phyloP scores from a whole-genome alignment of 2,329 filamentous ascomycete genomes.

The Penicillium sp. region DNA sequence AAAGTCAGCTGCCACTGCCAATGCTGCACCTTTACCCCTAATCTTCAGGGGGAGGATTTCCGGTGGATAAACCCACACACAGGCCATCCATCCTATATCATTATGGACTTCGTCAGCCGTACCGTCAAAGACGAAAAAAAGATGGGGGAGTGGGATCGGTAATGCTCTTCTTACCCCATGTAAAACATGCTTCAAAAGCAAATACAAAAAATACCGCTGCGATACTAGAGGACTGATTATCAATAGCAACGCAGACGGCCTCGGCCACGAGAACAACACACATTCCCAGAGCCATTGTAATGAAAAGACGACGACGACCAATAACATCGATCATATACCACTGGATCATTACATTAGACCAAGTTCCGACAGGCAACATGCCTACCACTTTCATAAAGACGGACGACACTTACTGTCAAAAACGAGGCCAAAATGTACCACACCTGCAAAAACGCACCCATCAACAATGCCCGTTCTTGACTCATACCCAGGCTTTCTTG shows the following conservation, averaged over 20 bases:
- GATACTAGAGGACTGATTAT: slow-evolving; percentile 15
- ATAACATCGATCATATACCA: slow-evolving; percentile 37
- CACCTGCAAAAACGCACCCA: slow-evolving; percentile 44
- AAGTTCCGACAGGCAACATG: too few relatives aligned
- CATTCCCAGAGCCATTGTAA: slow-evolving; percentile 40
- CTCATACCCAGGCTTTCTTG: slow-evolving; percentile 37
- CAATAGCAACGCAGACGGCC: slow-evolving; percentile 20
- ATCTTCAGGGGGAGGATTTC: slow-evolving; percentile 21
- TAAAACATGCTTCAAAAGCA: slow-evolving; percentile 22
- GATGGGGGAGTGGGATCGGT: slow-evolving; percentile 36
- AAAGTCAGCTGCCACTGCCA: slow-evolving; percentile 19
- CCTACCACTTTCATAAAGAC: slow-evolving; percentile 13
- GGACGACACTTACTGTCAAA: slow-evolving; percentile 22
- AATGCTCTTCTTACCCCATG: slow-evolving; percentile 28
- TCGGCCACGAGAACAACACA: slow-evolving; percentile 37
- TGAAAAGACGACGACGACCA: slow-evolving; percentile 28
- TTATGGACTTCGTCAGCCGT: slow-evolving; percentile 19
- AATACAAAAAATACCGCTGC: slow-evolving; percentile 23
- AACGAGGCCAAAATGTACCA: slow-evolving; percentile 43
- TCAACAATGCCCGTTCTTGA: slow-evolving; percentile 37
- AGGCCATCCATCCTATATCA: slow-evolving; percentile 34
- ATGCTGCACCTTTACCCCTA: slow-evolving; percentile 14
- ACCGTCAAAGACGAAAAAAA: slow-evolving; percentile 41
- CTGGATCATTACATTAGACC: too few relatives aligned
- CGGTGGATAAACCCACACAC: slow-evolving; percentile 28